Percentiles rank a stretch among this genome's conserved stretches.
These are phyloP conservation scores for Ramaria sp. DNA, from an alignment of 768 basidiomycete genomes.

Conservation along the genomic window DNA sequence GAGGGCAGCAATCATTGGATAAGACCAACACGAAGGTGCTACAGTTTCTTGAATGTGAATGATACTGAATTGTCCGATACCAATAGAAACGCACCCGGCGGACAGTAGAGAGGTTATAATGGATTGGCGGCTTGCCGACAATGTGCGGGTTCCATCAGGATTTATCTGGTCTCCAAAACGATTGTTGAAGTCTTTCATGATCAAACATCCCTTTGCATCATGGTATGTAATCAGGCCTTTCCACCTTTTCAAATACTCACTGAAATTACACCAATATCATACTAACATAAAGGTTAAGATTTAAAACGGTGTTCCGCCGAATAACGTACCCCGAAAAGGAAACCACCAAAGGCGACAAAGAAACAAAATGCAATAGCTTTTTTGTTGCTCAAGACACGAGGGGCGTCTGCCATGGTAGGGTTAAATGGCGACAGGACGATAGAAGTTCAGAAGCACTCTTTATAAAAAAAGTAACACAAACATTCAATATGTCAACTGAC, in stretches of 20 bases:
- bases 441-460: no score
- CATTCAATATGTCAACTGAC: no score
- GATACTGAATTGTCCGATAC: background rate
- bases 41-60: background rate
- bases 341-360: slow-evolving; percentile 65
- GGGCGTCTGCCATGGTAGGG: background rate
- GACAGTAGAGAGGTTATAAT: slow-evolving; percentile 73
- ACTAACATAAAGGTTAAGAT: slow-evolving; percentile 24
- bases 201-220: slow-evolving; percentile 52
- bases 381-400: slow-evolving; percentile 25
- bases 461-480: no score
- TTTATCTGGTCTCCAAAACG: slow-evolving; percentile 48
- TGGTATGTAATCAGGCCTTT: background rate
- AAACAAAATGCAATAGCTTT: slow-evolving; percentile 54
- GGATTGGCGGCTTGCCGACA: slow-evolving; percentile 57
- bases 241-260: slow-evolving; percentile 24
- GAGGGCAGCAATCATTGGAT: background rate
- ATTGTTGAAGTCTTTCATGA: slow-evolving; percentile 66
- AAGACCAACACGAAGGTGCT: slow-evolving; percentile 42
- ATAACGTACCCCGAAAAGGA: background rate
- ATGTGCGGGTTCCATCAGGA: slow-evolving; percentile 33
- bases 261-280: slow-evolving; percentile 71
- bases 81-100: slow-evolving; percentile 41
- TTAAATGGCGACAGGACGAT: no score
- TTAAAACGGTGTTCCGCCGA: background rate